Conservation (phyloP, 2,329 filamentous ascomycete species). For the Alternaria gansuensis region DNA sequence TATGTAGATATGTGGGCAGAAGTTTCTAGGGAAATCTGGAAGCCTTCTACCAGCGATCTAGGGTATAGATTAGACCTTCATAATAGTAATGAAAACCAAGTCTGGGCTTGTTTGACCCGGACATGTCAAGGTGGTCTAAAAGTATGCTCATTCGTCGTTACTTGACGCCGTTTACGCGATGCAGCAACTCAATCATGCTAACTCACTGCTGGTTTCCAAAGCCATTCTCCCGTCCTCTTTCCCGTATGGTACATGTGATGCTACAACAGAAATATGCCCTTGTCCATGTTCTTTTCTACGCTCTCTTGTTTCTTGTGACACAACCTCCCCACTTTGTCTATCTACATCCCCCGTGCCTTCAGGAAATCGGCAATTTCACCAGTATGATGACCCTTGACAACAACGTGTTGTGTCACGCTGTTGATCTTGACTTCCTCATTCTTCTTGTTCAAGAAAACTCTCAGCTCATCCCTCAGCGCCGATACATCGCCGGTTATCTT, state of each 20-base stretch:
- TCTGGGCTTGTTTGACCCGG: background rate
- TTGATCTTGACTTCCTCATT: conserved; percentile 66
- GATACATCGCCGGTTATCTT: conserved; percentile 78
- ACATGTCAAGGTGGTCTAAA: background rate
- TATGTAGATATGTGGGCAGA: background rate
- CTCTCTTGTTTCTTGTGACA: background rate
- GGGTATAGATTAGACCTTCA: background rate
- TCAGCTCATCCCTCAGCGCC: conserved; percentile 71
- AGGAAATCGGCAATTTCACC: conserved; percentile 26
- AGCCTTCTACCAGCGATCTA: background rate
- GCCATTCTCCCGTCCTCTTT: background rate
- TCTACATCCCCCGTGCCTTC: conserved; percentile 30
- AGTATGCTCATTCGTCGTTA: background rate
- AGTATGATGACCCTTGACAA: conserved; percentile 44
- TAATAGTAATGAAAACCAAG: background rate
- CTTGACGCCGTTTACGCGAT: background rate
- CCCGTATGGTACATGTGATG: background rate
- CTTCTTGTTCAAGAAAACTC: conserved; percentile 65
- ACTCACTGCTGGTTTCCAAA: background rate
- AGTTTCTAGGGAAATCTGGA: background rate
- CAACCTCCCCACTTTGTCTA: background rate
- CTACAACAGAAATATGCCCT: background rate
- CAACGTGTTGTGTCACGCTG: conserved; percentile 73
- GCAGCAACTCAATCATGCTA: background rate
- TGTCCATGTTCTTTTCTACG: background rate